Evolutionary conservation across 2,329 filamentous ascomycete species (phyloP).

Genomic region (Epichloe gansuensis): DNA sequence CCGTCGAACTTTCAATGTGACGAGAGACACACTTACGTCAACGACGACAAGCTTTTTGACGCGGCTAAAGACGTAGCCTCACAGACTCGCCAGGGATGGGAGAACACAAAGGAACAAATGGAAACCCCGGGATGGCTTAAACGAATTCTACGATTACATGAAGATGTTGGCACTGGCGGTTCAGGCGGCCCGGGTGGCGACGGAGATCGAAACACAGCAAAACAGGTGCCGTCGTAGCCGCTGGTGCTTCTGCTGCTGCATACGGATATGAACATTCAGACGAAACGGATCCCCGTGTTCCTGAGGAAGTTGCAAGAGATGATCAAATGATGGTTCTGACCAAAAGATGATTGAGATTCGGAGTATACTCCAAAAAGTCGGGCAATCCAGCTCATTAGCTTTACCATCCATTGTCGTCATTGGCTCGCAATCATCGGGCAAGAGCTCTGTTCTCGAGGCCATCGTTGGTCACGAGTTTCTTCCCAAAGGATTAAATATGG

Average conservation of each 20-base stretch:
- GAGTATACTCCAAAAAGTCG: conserved; percentile 79
- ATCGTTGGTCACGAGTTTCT: conserved; percentile 97
- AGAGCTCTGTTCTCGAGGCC: conserved; percentile 92
- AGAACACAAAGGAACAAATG: conserved; percentile 67
- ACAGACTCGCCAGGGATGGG: conserved; percentile 71
- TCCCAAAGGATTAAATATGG: conserved; percentile 98
- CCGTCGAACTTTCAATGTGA: conserved; percentile 56
- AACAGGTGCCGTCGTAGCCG: conserved; percentile 48
- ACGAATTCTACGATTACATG: conserved; percentile 52
- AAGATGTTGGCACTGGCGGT: conserved; percentile 43
- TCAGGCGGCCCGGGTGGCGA: conserved; percentile 35
- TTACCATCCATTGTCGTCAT: conserved; percentile 98
- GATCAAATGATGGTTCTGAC: conserved; percentile 99
- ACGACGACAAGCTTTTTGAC: conserved; percentile 56
- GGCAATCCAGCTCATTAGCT: conserved; percentile 78
- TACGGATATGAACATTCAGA: conserved; percentile 63
- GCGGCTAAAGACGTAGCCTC: conserved; percentile 63
- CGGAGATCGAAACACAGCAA: conserved; percentile 46
- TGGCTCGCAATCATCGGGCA: conserved; percentile 94
- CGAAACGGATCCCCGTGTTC: conserved; percentile 50
- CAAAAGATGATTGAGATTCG: conserved; percentile 99
- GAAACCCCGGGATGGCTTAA: conserved; percentile 67
- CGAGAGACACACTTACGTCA: conserved; percentile 57
- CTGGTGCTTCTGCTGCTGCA: conserved; percentile 61
- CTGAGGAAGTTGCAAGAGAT: conserved; percentile 62